These are phyloP conservation scores for Pichia sp. DNA, from an alignment of 1,139 yeast species.

Conservation along the genomic window DNA sequence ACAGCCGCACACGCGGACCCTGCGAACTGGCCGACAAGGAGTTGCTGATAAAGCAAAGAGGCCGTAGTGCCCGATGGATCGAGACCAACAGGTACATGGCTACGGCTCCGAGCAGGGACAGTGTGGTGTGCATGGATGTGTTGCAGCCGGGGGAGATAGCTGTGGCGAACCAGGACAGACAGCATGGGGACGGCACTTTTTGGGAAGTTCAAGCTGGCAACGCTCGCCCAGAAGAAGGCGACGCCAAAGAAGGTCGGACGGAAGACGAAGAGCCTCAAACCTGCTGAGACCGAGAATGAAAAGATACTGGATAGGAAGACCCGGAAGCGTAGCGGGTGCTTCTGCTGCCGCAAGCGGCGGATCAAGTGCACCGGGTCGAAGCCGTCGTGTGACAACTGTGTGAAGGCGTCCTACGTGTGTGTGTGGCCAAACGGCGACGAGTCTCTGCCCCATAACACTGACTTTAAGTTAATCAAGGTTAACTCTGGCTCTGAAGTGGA, in stretches of 20 bases:
- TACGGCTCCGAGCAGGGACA: background rate
- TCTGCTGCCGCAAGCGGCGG: conserved; percentile 35
- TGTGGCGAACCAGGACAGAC: background rate
- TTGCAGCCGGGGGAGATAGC: too few species aligned
- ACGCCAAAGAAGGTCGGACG: background rate
- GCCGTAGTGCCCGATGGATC: background rate
- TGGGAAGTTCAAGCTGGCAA: conserved; percentile 5
- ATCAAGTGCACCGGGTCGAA: conserved; percentile 41
- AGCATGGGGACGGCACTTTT: background rate
- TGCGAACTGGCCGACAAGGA: too few species aligned
- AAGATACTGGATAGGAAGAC: background rate
- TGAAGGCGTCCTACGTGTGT: conserved; percentile 34
- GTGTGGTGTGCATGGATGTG: background rate
- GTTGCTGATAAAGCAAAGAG: background rate
- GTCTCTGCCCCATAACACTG: conserved; percentile 26
- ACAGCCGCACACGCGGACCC: background rate
- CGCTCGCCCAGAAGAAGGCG: background rate
- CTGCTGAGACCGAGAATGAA: background rate
- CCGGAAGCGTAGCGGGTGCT: conserved; percentile 19
- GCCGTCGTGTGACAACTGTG: conserved; percentile 35
- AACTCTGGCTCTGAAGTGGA: background rate
- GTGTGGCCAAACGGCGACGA: conserved; percentile 35
- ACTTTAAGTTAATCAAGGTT: conserved; percentile 14
- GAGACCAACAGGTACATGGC: too few species aligned
- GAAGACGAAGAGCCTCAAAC: background rate